These are phyloP conservation scores for Botrytis galanthina DNA, from an alignment of 2,329 filamentous ascomycete species.

Conservation along the genomic window DNA sequence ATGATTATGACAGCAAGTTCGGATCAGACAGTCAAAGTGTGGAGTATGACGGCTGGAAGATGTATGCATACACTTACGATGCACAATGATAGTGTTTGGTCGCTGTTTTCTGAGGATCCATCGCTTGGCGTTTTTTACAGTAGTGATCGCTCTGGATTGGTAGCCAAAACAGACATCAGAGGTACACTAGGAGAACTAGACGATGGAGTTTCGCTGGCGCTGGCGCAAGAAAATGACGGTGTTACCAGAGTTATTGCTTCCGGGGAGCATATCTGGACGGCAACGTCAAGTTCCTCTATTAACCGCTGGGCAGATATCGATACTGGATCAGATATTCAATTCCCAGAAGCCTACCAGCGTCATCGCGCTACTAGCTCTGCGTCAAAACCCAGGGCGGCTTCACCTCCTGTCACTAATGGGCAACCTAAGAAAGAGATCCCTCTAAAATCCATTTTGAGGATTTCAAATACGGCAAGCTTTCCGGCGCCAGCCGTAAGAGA, in stretches of 20 bases:
- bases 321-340: slow-evolving; percentile 68
- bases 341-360: slow-evolving; percentile 52
- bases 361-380: slow-evolving; percentile 48
- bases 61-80: slow-evolving; percentile 99
- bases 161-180: slow-evolving; percentile 94
- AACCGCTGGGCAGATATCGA: slow-evolving; percentile 79
- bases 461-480: slow-evolving; percentile 82
- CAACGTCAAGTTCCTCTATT: slow-evolving; percentile 70
- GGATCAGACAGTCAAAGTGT: slow-evolving; percentile 96
- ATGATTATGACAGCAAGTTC: slow-evolving; percentile 92
- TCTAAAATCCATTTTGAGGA: slow-evolving; percentile 70
- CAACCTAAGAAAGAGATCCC: slow-evolving; percentile 65
- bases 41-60: slow-evolving; percentile 90
- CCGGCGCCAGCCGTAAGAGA: slow-evolving; percentile 55
- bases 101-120: slow-evolving; percentile 84
- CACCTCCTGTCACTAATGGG: slow-evolving; percentile 39
- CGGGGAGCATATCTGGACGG: slow-evolving; percentile 62
- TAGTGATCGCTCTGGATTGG: slow-evolving; percentile 82
- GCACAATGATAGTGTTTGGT: slow-evolving; percentile 99
- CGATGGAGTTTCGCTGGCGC: slow-evolving; percentile 84
- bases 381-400: slow-evolving; percentile 42
- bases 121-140: slow-evolving; percentile 90
- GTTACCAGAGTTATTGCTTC: slow-evolving; percentile 63
- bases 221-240: slow-evolving; percentile 87
- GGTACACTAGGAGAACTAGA: slow-evolving; percentile 71